Evolutionary conservation across 345 rosid genomes (phyloP).

Genomic region (Eucalyptus melliodora): DNA sequence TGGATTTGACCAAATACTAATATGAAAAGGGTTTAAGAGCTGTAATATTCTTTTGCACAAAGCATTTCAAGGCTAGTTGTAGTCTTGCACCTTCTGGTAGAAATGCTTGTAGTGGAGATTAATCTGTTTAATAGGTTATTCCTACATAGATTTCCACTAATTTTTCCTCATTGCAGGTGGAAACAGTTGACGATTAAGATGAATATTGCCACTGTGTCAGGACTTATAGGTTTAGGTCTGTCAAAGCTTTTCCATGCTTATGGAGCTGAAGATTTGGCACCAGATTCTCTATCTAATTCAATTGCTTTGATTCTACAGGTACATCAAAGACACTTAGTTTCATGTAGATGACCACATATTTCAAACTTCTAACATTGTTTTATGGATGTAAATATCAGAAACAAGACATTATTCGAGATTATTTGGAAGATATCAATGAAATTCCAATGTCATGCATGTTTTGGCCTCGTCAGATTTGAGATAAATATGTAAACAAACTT

Average conservation of each 20-base stretch:
- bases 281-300: slow-evolving; percentile 76
- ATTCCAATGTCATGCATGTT: slow-evolving; percentile 51
- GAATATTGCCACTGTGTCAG: slow-evolving; percentile 97
- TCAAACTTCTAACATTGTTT: background rate
- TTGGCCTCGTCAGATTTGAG: too few species aligned
- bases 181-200: slow-evolving; percentile 76
- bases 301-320: slow-evolving; percentile 99
- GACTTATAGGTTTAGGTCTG: slow-evolving; percentile 92
- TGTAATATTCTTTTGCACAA: background rate
- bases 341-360: background rate
- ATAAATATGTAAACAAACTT: slow-evolving; percentile 13
- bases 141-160: background rate
- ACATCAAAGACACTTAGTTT: background rate
- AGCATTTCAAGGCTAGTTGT: background rate
- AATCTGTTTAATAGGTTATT: background rate
- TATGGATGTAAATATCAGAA: slow-evolving; percentile 34
- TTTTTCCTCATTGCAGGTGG: slow-evolving; percentile 40
- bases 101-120: background rate
- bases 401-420: slow-evolving; percentile 92
- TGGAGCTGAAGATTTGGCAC: slow-evolving; percentile 59
- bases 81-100: background rate
- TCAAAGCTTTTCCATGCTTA: slow-evolving; percentile 92
- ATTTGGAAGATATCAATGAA: slow-evolving; percentile 92
- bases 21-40: background rate
- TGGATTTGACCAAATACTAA: background rate